Evolutionary conservation across 768 basidiomycete species (phyloP).

Genomic region (Suillus weaverae): DNA sequence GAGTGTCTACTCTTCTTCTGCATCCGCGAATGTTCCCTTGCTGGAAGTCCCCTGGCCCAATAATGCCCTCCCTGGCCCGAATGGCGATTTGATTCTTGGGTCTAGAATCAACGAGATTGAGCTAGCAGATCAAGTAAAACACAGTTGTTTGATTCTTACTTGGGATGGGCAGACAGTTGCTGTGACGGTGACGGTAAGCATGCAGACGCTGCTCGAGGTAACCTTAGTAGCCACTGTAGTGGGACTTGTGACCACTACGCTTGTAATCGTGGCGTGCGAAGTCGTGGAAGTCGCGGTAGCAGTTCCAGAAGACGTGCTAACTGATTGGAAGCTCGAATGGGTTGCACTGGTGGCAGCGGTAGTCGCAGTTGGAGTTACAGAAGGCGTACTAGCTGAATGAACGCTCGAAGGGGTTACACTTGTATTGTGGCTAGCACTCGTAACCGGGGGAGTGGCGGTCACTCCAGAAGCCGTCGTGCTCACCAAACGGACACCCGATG

Average conservation of each 20-base stretch:
- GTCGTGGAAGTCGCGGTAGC: no score
- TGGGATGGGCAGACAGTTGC: slow-evolving; percentile 14
- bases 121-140: background rate
- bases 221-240: background rate
- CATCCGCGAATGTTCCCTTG: background rate
- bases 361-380: no score
- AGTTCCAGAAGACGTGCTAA: no score
- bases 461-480: no score
- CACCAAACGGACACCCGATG: background rate
- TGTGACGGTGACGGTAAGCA: slow-evolving; percentile 22
- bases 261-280: background rate
- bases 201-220: background rate
- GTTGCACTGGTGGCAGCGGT: no score
- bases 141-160: slow-evolving; percentile 7
- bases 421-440: no score
- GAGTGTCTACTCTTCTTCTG: background rate
- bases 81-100: background rate
- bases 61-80: background rate
- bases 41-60: background rate
- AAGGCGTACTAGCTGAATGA: background rate
- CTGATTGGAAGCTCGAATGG: no score
- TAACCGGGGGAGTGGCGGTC: no score
- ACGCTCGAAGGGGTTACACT: background rate
- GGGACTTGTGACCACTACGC: background rate
- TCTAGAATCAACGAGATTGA: background rate